Base-by-base conservation (phyloP, 495 filamentous ascomycete genomes). In the Talaromyces stipitatus region DNA sequence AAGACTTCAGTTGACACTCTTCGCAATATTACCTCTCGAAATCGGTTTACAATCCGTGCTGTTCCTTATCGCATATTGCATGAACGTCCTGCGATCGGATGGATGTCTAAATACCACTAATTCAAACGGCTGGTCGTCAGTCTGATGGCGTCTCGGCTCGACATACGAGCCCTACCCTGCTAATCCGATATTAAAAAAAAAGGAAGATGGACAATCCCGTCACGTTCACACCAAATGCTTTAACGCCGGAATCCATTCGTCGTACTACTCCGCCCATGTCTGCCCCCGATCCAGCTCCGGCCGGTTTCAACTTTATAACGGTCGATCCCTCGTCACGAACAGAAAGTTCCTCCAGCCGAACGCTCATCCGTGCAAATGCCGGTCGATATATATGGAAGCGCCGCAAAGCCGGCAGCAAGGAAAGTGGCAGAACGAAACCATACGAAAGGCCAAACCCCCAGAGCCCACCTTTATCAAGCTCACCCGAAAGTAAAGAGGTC, bases 301-400 rank as follows among this genome's bases (percentile, higher is more conserved):
- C 33, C 12, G 54, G 54, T 0, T 55, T 55, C 26, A 55, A 55
- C 3, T 55, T 55, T 23, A 55, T 55, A 30, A 27, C 54, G 12
- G 54, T 55, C 36, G 54, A 55, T 46, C 54, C 54, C 22, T 55
- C 54, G 10, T 55, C 54, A 9, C 54, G 36, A 41, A 43, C 54
- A 41, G 54, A 55, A n/a, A 55, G 54, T 36, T 55, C 54, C 2
- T 43, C 54, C n/a, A 55, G 54, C 12, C 54, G 54, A 14, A 55
- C 54, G 6, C 36, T 55, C 7, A 55, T 55, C 18, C 54, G 54
- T 16, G 54, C 54, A 3, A 55, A 55, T 22, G 54, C 54, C 29
- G 54, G 54, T 55, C 54, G 54, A 9, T 55, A 55, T 22, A 55
- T 55, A 38, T 55, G 54, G 54, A 55, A 55, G 18, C 54, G 54